These are phyloP conservation scores for Rhodotorula kratochvilovae DNA, from an alignment of 768 basidiomycete species.

Conservation along the genomic window DNA sequence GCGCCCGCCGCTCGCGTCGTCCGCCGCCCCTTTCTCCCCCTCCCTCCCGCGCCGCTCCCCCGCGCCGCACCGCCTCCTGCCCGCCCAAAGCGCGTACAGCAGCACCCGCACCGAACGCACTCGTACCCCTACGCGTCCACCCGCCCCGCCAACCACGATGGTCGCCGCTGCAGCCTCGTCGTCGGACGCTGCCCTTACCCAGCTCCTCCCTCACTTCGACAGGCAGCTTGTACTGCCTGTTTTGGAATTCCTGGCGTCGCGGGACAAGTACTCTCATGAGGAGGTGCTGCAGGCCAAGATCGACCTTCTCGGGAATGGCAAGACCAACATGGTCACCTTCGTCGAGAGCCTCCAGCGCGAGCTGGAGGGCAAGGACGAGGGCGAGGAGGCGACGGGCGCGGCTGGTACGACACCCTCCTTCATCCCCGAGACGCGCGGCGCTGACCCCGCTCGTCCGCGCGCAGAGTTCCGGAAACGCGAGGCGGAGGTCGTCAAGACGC, in stretches of 20 bases:
- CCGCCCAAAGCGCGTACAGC: neutral
- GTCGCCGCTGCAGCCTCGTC: constrained; percentile 6
- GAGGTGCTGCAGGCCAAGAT: constrained; percentile 87
- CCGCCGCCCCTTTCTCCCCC: neutral
- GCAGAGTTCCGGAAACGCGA: constrained; percentile 80
- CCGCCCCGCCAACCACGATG: constrained; percentile 4
- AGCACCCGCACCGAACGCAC: neutral
- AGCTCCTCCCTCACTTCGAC: constrained; percentile 84
- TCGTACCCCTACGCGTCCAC: too few relatives aligned
- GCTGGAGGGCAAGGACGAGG: constrained; percentile 57
- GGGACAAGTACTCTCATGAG: constrained; percentile 66
- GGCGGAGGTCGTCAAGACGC: constrained; percentile 72
- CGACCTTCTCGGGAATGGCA: constrained; percentile 67
- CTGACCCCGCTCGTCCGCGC: too few relatives aligned
- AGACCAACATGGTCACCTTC: constrained; percentile 98
- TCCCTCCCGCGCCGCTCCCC: neutral
- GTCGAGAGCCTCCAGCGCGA: constrained; percentile 73
- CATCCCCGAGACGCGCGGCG: too few relatives aligned
- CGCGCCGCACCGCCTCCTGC: neutral
- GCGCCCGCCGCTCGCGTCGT: neutral
- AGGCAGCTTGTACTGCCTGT: constrained; percentile 90
- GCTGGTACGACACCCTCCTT: constrained; percentile 37
- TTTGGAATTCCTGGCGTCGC: constrained; percentile 77
- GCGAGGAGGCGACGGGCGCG: constrained; percentile 67
- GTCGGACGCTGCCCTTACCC: constrained; percentile 55